Base-by-base conservation (phyloP, 1,284 basidiomycete genomes). In the Wallemia mellicola region DNA sequence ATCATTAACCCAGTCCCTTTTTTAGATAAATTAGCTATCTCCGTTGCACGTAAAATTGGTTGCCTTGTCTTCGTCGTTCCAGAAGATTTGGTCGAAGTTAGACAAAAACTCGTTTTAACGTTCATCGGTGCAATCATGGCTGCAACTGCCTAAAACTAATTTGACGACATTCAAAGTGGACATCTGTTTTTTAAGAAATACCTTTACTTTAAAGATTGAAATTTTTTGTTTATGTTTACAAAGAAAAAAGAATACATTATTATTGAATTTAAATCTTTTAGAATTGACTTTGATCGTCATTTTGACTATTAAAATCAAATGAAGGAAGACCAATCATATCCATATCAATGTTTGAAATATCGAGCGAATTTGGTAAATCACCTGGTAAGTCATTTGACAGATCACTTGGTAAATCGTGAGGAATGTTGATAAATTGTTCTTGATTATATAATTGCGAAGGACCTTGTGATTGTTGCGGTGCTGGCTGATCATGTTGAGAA, bases 61-160 rank as follows among this genome's bases (percentile, higher is more conserved):
- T 87, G 88, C 2, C 73, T 96, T 66, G 96, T 98, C 67, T 96
- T 96, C 77, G 74, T 98, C 62, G 94, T 98, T 0, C 89, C 92
- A 1, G 94, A 98, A 70, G 91, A 73, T 60, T 69, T 73, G 59
- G 68, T 73, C 60, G 67, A 68, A 33, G 62, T 68, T 28, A 66
- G 67, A 28, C 64, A 65, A 19, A 65, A 65, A 59, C 63, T 68
- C 24, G 63, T 67, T 56, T 59, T 67, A 58, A 67, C 68, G 1
- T 67, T 67, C 33, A 63, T 63, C 17, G 63, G 62, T 28, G 55
- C 55, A 5, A 48, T 48, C 38, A 48, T 48, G 38, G 38, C 38
- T 17, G 38, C 38, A 48, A 48, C 5, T 15, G 38, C 38, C 3
- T 48, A 48, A n/a, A n/a, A n/a, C n/a, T n/a, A n/a, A n/a, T n/a